Conservation (phyloP, 805 yeast genomes). For the Ogataea salicorniae region DNA sequence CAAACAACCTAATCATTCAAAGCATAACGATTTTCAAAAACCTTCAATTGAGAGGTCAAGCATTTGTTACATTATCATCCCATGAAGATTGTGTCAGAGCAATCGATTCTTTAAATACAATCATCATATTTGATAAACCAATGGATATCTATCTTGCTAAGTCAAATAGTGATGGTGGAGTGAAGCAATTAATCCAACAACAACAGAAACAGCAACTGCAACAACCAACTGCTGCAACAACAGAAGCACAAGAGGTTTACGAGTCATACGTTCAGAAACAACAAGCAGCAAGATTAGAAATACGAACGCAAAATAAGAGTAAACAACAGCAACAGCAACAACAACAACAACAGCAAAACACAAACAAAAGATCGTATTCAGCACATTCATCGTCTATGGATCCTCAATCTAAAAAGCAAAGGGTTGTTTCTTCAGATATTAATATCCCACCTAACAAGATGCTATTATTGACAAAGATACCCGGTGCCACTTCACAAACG, state of each 20-base stretch:
- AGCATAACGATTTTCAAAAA: conserved; percentile 55
- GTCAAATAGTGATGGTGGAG: conserved; percentile 38
- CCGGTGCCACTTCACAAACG: conserved; percentile 27
- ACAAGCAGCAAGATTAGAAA: conserved; percentile 18
- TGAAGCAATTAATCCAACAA: conserved; percentile 2
- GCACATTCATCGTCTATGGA: conserved; percentile 15
- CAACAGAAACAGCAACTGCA: no score
- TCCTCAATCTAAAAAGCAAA: conserved; percentile 9
- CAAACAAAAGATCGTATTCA: conserved; percentile 18
- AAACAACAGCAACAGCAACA: conserved; percentile 1
- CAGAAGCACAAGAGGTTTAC: conserved; percentile 11
- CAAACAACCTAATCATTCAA: conserved; percentile 39
- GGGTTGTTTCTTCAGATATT: conserved; percentile 29
- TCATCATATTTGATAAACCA: conserved; percentile 41
- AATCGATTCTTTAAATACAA: conserved; percentile 36
- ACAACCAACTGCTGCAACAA: conserved; percentile 3
- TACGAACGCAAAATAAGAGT: neutral
- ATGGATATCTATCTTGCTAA: conserved; percentile 42
- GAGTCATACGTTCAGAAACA: conserved; percentile 18
- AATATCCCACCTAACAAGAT: conserved; percentile 52
- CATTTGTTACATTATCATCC: conserved; percentile 57
- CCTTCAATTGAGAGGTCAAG: conserved; percentile 74
- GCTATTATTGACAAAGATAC: conserved; percentile 62
- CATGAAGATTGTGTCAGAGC: conserved; percentile 42
- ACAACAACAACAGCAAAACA: conserved; percentile 3